These are phyloP conservation scores for Lithohypha guttulata DNA, from an alignment of 2,329 filamentous ascomycete species.

Conservation along the genomic window DNA sequence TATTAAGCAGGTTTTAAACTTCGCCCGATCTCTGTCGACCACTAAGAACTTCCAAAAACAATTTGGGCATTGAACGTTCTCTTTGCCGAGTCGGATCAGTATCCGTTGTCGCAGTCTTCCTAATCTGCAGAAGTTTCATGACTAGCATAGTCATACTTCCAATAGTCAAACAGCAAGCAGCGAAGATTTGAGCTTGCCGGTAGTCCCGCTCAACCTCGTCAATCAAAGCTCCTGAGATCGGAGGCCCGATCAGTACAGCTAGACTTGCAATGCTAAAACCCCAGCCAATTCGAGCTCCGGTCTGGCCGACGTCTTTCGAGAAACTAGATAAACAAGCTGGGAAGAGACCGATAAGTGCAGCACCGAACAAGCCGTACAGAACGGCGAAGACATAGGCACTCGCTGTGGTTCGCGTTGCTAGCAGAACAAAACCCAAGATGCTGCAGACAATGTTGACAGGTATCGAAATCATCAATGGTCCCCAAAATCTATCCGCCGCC, in stretches of 20 bases:
- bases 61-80: no score
- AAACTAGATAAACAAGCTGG: slow-evolving; percentile 19
- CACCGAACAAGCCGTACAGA: slow-evolving; percentile 42
- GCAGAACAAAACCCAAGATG: slow-evolving; percentile 34
- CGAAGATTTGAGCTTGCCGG: background rate
- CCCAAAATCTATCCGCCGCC: slow-evolving; percentile 47
- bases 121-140: no score
- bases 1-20: no score
- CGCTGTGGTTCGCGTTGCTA: slow-evolving; percentile 28
- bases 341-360: slow-evolving; percentile 21
- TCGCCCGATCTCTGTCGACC: no score
- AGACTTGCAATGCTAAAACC: slow-evolving; percentile 29
- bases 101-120: no score
- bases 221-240: slow-evolving; percentile 38
- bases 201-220: background rate
- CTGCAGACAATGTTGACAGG: slow-evolving; percentile 33
- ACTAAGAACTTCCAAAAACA: no score
- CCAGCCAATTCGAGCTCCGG: slow-evolving; percentile 22
- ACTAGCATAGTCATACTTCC: background rate
- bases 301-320: slow-evolving; percentile 14
- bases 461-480: slow-evolving; percentile 45
- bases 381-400: slow-evolving; percentile 32
- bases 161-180: background rate
- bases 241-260: slow-evolving; percentile 39
- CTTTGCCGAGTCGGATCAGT: no score